Base-by-base conservation (phyloP, 1,284 basidiomycete species). In the Coniophora puteana region DNA sequence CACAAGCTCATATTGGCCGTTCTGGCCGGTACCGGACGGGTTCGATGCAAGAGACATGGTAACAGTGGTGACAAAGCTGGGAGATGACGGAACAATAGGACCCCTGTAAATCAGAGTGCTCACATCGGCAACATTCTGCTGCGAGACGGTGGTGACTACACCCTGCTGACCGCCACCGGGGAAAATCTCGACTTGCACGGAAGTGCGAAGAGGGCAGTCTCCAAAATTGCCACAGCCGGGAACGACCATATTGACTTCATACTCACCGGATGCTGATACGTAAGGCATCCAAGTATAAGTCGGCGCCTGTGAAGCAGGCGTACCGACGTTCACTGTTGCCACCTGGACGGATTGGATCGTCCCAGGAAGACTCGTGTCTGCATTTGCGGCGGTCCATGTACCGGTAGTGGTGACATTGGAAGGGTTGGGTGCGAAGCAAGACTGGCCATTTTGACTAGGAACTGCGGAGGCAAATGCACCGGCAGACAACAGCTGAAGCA, bases 281-380 rank as follows among this genome's bases (percentile, higher is more conserved):
- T 91, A 93, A 0, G 94, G 91, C 62, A 81, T 76, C 82, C 92
- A 97, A 0, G 89, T 93, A 55, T 96, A 80, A 28, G 78, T 82
- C 8, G 92, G 89, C 13, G 76, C 75, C 30, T 75, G 61, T 0
- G 76, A 58, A 4, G 79, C 46, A 3, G 82, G 57, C 3, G 83
- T 84, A 16, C 79, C 82, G 30, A 87, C 82, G 30, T 73, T 58
- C 16, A 93, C 78, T 0, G 69, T 69, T 11, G 92, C 75, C 21
- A 83, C 74, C 16, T 94, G 75, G 36, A 94, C 83, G 1, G 75
- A 72, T 50, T 91, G 83, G 1, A 72, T 74, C 5, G 93, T 96
- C 13, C 82, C 93, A 3, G 93, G 68, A 34, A 93, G 89, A 46
- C 72, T 57, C 2, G 89, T 93, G 36, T 74, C 69, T 4, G 76